Conservation (phyloP, 192 early-diverging fungal species). For the Helicostylum pulchrum region DNA sequence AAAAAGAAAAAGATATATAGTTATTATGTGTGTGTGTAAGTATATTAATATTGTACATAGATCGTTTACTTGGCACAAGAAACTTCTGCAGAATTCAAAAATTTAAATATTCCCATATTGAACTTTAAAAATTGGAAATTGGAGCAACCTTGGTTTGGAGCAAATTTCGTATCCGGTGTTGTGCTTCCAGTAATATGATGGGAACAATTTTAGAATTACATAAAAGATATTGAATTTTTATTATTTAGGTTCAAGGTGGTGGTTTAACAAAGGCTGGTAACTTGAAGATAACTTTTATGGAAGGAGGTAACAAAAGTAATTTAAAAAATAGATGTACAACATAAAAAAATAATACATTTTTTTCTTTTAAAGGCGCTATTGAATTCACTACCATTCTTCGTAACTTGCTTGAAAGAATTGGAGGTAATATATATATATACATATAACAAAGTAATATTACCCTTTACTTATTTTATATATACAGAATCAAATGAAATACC, state of each 20-base stretch:
- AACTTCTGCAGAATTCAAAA: slow-evolving; percentile 19
- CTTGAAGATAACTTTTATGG: slow-evolving; percentile 49
- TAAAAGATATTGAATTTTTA: not conserved
- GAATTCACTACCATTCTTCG: slow-evolving; percentile 41
- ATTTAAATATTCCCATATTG: slow-evolving; percentile 36
- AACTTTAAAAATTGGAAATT: slow-evolving; percentile 40
- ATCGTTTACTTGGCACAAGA: slow-evolving; percentile 27
- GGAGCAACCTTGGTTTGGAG: slow-evolving; percentile 54
- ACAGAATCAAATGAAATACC: slow-evolving; percentile 32
- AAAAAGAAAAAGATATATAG: not conserved
- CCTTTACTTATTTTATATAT: not conserved
- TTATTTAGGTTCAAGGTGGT: slow-evolving; percentile 40
- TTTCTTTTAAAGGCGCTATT: slow-evolving; percentile 38
- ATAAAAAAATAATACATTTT: not conserved
- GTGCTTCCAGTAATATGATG: slow-evolving; percentile 36
- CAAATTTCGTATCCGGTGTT: slow-evolving; percentile 45
- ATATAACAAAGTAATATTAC: not conserved
- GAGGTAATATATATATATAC: slow-evolving; percentile 24
- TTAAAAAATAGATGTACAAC: too few species aligned
- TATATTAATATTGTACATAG: slow-evolving; percentile 7
- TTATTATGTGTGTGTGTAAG: too few species aligned
- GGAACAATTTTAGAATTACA: slow-evolving; percentile 1
- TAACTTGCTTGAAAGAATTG: slow-evolving; percentile 33
- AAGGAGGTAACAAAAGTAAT: slow-evolving; percentile 32
- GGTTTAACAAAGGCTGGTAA: slow-evolving; percentile 39